Evolutionary conservation across 2,329 filamentous ascomycete species (phyloP).

Genomic region (Hymenoscyphus albidus): DNA sequence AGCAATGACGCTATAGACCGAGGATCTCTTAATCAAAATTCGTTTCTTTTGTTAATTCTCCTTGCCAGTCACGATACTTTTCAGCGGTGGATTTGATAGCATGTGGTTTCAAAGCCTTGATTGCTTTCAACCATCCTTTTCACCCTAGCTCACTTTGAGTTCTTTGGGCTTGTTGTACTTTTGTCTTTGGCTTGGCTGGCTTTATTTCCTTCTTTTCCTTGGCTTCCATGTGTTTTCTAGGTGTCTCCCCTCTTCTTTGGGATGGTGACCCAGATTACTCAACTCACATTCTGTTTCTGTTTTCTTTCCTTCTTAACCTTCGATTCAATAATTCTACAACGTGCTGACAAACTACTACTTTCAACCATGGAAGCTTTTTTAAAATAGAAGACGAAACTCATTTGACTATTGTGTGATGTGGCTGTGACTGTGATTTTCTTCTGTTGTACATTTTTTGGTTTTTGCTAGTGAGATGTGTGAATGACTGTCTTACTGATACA

Average conservation of each 20-base stretch:
- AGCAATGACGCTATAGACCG: slow-evolving; percentile 31
- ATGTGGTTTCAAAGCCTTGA: neutral
- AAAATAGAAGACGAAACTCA: neutral
- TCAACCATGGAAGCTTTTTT: neutral
- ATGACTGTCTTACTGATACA: too few relatives aligned
- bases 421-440: neutral
- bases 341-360: slow-evolving; percentile 4
- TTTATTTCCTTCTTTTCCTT: slow-evolving; percentile 5
- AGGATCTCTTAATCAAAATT: slow-evolving; percentile 24
- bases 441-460: neutral
- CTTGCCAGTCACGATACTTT: slow-evolving; percentile 7
- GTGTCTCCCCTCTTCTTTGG: slow-evolving; percentile 31
- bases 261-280: slow-evolving; percentile 30
- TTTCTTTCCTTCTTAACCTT: too few relatives aligned
- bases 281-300: neutral
- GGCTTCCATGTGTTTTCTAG: slow-evolving; percentile 20
- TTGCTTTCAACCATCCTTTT: slow-evolving; percentile 7
- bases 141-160: slow-evolving; percentile 5
- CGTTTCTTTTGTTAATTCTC: slow-evolving; percentile 19
- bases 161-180: slow-evolving; percentile 5
- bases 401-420: neutral
- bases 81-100: slow-evolving; percentile 11
- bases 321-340: neutral
- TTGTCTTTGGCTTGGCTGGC: slow-evolving; percentile 14
- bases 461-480: neutral